Evolutionary conservation across 257 asterid genomes (phyloP), one percentile per base, ranked within the genome.

Genomic region (Gentiana macrophylla): DNA sequence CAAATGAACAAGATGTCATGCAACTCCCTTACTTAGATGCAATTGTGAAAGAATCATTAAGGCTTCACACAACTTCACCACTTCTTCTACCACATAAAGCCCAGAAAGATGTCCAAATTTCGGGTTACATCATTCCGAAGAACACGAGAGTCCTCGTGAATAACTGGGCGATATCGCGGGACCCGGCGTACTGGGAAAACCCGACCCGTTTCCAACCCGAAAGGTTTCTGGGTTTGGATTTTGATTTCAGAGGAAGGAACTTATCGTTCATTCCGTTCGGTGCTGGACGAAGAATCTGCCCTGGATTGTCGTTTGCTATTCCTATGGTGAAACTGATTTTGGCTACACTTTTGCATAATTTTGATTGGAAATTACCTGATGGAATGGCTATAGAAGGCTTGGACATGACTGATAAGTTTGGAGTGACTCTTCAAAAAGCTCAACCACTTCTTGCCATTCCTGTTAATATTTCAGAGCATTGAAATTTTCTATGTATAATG

Each of bases 31-130:
- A 86, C 63, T 85, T 86, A 0, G 72, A 62, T 33, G 88, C 94
- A 1, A 86, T 81, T 37, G 74, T 84, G 55, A 86, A 81, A 56
- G 95, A 86, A 71, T 81, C 91, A 12, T 76, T 84, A 11, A 62
- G 95, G 64, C n/a, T 86, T 0, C 94, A 84, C 50, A 90, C 95
- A 5, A 49, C 88, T 88, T 1, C 84, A 77, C 59, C 94, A 91
- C 2, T 77, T 80, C 62, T 37, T 84, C 9, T 41, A 10, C 46
- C 46, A 41, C 46, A 41, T 41, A 5, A 10, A 1, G 2, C 46
- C 9, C 46, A 41, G 9, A 41, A 7, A 5, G 46, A 41, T 41
- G 46, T 41, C 6, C 5, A 41, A 41, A 7, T 41, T 41, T 3
- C 9, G 1, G 46, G 46, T 3, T 41, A 5, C 9, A 7, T 5